phyloP scores from a whole-genome alignment of 1,284 basidiomycete species.

The Mycena sp. region DNA sequence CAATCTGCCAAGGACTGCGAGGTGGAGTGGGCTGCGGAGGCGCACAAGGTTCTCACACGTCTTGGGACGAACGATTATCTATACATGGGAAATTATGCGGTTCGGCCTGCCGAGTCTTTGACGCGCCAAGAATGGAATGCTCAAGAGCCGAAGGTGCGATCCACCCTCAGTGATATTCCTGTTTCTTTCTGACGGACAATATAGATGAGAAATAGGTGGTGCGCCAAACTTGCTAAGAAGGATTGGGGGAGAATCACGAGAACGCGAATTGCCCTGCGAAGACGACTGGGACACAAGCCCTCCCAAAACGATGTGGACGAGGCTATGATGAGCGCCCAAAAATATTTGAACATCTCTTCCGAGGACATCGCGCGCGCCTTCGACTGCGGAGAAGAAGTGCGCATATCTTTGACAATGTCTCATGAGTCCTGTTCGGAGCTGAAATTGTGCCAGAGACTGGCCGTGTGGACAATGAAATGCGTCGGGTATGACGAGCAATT shows the following conservation, averaged over 20 bases:
- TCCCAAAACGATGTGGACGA: conserved; percentile 31
- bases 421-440: background rate
- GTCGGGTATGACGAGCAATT: conserved; percentile 41
- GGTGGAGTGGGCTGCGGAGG: background rate
- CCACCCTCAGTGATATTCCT: background rate
- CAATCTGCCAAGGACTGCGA: background rate
- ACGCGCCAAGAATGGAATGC: background rate
- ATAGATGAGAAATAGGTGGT: conserved; percentile 14
- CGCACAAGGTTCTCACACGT: conserved; percentile 13
- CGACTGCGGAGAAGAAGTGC: conserved; percentile 31
- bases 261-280: conserved; percentile 31
- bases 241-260: conserved; percentile 34
- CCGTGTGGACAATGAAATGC: conserved; percentile 43
- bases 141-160: too few species aligned
- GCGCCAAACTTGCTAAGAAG: conserved; percentile 19
- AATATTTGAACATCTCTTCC: conserved; percentile 19
- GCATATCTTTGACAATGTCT: too few species aligned
- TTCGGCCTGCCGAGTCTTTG: conserved; percentile 3
- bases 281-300: conserved; percentile 30
- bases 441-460: conserved; percentile 22
- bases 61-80: background rate
- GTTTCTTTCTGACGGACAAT: background rate
- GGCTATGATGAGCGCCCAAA: conserved; percentile 16
- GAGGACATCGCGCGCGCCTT: conserved; percentile 29
- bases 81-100: conserved; percentile 18